Base-by-base conservation (phyloP, 352 stramenopile species). In the Phytopythium aichiense region DNA sequence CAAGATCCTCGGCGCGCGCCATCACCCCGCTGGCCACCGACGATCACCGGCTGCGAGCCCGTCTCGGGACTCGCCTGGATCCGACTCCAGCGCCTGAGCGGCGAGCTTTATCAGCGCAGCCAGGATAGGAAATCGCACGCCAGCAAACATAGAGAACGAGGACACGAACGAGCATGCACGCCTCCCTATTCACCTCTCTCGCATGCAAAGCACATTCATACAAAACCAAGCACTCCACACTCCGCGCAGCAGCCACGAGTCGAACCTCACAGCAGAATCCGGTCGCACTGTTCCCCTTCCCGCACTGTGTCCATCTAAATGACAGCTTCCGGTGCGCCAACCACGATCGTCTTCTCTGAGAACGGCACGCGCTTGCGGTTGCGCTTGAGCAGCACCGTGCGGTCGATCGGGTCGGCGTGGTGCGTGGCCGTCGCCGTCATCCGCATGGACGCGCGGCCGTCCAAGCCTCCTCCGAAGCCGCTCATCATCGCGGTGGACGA, bases 271-370 rank as follows among this genome's bases (percentile, higher is more conserved):
- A 0, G 22, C 42, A 45, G 40, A 4, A 45, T 16, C 40, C 4
- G 40, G 16, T 5, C 0, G 5, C 16, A 45, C 15, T 4, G 28
- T 31, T 7, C 28, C 28, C 4, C 28, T 40, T 15, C 35, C 35
- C 9, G 35, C 35, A 3, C 2, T 40, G 35, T 15, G 35, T 40
- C 35, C 35, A 40, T 23, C 76, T 88, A 96, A 40, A 96, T 87
- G 42, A 80, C 79, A 56, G 87, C 87, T 74, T 96, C 85, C 2
- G 82, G 83, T 1, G 85, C 87, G 38, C 87, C 87, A 2, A 96
- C 84, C 50, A 94, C 87, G 61, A 96, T 96, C n/a, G 81, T 94
- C 66, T 89, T 90, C 67, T 92, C 81, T 1, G 80, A 91, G 61
- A 85, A 84, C 54, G 79, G 71, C 13, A 71, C 75, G 52, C 81